These are phyloP conservation scores for Syncephalastrum racemosum DNA, from an alignment of 371 early-diverging fungal species.

Conservation along the genomic window DNA sequence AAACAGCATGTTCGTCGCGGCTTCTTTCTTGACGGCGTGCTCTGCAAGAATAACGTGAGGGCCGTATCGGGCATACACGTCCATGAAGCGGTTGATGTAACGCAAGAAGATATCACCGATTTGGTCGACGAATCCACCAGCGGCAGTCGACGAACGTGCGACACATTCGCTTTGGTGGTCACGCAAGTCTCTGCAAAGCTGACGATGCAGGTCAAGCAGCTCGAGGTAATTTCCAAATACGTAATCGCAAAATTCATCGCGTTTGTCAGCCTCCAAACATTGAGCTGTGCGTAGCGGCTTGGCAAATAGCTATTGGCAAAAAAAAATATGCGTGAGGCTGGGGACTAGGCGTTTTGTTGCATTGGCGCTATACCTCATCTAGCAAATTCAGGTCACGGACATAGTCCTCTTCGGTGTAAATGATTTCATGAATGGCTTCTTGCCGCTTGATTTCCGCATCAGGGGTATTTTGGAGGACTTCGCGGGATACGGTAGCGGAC, in stretches of 20 bases:
- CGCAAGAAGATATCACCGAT: slow-evolving; percentile 83
- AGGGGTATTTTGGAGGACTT: slow-evolving; percentile 69
- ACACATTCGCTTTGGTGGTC: slow-evolving; percentile 62
- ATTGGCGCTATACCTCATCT: slow-evolving; percentile 27
- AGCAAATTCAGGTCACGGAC: slow-evolving; percentile 67
- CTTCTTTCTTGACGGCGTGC: slow-evolving; percentile 74
- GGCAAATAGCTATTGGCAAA: slow-evolving; percentile 20
- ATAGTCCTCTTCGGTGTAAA: slow-evolving; percentile 89
- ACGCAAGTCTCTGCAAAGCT: slow-evolving; percentile 62
- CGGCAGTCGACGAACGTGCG: slow-evolving; percentile 24
- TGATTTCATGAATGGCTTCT: slow-evolving; percentile 89
- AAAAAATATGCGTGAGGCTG: neutral
- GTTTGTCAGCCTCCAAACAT: slow-evolving; percentile 52
- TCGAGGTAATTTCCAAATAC: slow-evolving; percentile 83
- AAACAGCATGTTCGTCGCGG: slow-evolving; percentile 58
- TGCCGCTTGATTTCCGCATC: slow-evolving; percentile 82
- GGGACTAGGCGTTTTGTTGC: neutral
- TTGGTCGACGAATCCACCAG: slow-evolving; percentile 60
- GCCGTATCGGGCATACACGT: slow-evolving; percentile 79
- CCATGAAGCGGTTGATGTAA: slow-evolving; percentile 60
- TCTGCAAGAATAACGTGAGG: slow-evolving; percentile 80
- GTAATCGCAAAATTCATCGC: slow-evolving; percentile 65
- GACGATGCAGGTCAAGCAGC: slow-evolving; percentile 66
- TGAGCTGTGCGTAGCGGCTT: slow-evolving; percentile 24
- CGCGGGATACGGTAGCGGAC: slow-evolving; percentile 69